Base-by-base conservation (phyloP, 495 filamentous ascomycete species). In the Aspergillus mulundensis region DNA sequence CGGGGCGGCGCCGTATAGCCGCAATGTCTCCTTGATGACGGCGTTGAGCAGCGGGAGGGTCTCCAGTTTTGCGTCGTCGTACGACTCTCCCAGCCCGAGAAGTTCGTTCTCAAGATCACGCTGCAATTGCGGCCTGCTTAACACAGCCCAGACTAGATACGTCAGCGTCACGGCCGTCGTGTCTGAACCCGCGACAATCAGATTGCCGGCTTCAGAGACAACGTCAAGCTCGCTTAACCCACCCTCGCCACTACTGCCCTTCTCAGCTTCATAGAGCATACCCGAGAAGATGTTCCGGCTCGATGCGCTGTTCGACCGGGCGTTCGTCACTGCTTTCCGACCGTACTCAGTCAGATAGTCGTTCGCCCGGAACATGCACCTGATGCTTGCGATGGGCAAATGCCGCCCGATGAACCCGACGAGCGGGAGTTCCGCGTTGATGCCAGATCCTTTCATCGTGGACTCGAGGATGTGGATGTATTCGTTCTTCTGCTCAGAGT, bases 11-110 rank as follows among this genome's bases (percentile, higher is more conserved):
- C 71, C 72, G 62, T 81, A 72, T 11, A 84, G 56, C 7, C 81
- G 63, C 30, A 84, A 60, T 0, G 80, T 68, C 61, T 85, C 81
- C 34, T 75, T 77, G 55, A 84, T 81, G 23, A 75, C 66, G 5
- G 68, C 68, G 45, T 80, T 77, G 14, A 84, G 67, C 30, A 74
- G 59, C 4, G 71, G 69, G 0, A 77, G 58, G 3, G 58, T 45
- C 36, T 75, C 66, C 5, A 78, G 61, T 43, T 64, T 49, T 18
- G 55, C 55, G n/a, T 71, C 67, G 12, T 20, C 48, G 38, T 66
- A 66, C 14, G 56, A 55, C 0, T 55, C 53, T 1, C 23, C 32
- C 14, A 68, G 46, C 0, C 16, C 44, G 7, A 43, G 34, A 10
- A 74, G 50, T 60, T 73, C 69, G 7, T 55, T 21, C n/a, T 55